Evolutionary conservation across 148 eudicot genomes (phyloP), one percentile per base, ranked within the genome.

Genomic region (Hydrangea macrophylla): DNA sequence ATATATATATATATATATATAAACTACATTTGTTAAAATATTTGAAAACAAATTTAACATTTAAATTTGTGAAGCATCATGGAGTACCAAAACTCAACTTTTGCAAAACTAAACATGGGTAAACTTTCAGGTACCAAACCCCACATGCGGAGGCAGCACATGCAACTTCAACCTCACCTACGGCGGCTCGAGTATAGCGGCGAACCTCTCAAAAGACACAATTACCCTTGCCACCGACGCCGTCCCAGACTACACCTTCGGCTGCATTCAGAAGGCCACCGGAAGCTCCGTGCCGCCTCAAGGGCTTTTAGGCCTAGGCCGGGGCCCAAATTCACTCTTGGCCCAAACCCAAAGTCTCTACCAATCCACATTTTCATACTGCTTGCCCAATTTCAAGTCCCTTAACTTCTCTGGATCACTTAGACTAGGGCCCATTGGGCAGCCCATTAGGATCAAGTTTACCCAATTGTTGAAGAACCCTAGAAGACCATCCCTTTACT

Each of bases 291-390:
- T 81, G 23, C 97, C 97, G 0, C 80, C 91, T 1, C 97, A 92
- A 42, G 97, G 97, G 0, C 71, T 92, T 13, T 45, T 91, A 67
- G 97, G 97, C 62, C 70, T 91, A 54, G 97, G 97, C 51, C 88
- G 95, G 15, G 97, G 97, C 27, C 86, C 96, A 11, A 44, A 89
- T 5, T 92, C 97, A 0, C 74, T 92, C 2, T 27, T 92, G 26
- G 75, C 88, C 62, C 97, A 92, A 60, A 68, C 86, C 61, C 76
- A 84, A 32, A 81, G 35, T 45, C 85, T 87, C 17, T 92, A 89
- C 74, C 64, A 75, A 51, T 83, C 90, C 74, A 92, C 89, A 31
- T 92, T 89, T 73, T 92, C 97, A 10, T 92, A 92, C 58, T 92
- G 97, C 75, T 53, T 92, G 39, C 97, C 97, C 20, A 85, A 83